phyloP scores from a whole-genome alignment of 78 protist genomes.

The Diacronema lutheri region DNA sequence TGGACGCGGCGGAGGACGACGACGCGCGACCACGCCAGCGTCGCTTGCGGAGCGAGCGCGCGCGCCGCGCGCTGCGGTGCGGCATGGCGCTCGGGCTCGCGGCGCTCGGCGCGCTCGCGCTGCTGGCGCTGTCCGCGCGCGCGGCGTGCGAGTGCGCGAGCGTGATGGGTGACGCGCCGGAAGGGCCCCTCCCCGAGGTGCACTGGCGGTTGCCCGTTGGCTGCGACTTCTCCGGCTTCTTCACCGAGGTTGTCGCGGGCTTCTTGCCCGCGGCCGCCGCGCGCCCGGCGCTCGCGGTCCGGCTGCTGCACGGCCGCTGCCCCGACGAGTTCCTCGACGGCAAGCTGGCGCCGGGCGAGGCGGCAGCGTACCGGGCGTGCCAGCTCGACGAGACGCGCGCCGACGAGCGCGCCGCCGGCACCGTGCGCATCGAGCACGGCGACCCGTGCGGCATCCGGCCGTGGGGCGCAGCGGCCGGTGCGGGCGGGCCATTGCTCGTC shows the following conservation, averaged over 20 bases:
- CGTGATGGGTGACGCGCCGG: too few relatives aligned
- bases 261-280: not conserved
- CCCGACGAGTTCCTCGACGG: not conserved
- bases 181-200: too few relatives aligned
- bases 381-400: not conserved
- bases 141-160: too few relatives aligned
- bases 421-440: not conserved
- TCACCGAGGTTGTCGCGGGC: not conserved
- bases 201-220: not conserved
- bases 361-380: not conserved
- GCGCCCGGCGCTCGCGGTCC: not conserved
- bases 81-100: too few relatives aligned
- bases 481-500: not conserved
- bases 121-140: too few relatives aligned
- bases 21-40: too few relatives aligned
- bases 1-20: too few relatives aligned
- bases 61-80: too few relatives aligned
- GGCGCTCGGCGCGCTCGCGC: too few relatives aligned
- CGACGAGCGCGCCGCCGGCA: not conserved
- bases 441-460: not conserved
- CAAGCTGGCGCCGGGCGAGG: not conserved
- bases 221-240: conserved; percentile 2
- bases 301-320: not conserved
- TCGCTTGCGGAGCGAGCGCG: too few relatives aligned
- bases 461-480: not conserved